phyloP scores from a whole-genome alignment of 2,329 filamentous ascomycete genomes.

The Fusarium domesticum region DNA sequence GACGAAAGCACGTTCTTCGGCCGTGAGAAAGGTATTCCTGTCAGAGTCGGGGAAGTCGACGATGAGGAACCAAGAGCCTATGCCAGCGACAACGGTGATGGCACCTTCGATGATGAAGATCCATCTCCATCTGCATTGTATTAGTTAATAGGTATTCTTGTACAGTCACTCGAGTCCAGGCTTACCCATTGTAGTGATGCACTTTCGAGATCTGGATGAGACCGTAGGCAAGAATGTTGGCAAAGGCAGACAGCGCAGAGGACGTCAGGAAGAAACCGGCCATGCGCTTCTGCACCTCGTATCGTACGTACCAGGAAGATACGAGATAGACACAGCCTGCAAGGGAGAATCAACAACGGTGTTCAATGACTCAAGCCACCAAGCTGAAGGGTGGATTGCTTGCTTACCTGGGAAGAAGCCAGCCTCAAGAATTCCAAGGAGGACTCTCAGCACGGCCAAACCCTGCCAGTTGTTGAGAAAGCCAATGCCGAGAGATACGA shows the following conservation, averaged over 20 bases:
- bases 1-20: conserved; percentile 10
- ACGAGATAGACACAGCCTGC: conserved; percentile 17
- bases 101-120: conserved; percentile 19
- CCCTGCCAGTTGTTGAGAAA: conserved; percentile 13
- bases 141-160: neutral
- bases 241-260: conserved; percentile 9
- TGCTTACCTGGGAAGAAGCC: conserved; percentile 16
- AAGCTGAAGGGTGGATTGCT: too few species aligned
- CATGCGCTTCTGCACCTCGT: conserved; percentile 15
- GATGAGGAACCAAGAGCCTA: conserved; percentile 19
- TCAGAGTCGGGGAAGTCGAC: conserved; percentile 17
- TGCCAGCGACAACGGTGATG: conserved; percentile 11
- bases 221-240: conserved; percentile 15
- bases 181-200: conserved; percentile 12
- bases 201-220: conserved; percentile 13
- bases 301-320: conserved; percentile 13
- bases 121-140: conserved; percentile 11
- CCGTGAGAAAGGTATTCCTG: conserved; percentile 12
- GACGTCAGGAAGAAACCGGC: conserved; percentile 13
- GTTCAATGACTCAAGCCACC: too few species aligned
- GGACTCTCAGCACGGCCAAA: conserved; percentile 3
- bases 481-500: conserved; percentile 14
- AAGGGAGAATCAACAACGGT: neutral
- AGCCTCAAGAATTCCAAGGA: conserved; percentile 17
- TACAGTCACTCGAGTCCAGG: neutral